phyloP scores from a whole-genome alignment of 2,329 filamentous ascomycete species.

The Tolypocladium endophyticum region DNA sequence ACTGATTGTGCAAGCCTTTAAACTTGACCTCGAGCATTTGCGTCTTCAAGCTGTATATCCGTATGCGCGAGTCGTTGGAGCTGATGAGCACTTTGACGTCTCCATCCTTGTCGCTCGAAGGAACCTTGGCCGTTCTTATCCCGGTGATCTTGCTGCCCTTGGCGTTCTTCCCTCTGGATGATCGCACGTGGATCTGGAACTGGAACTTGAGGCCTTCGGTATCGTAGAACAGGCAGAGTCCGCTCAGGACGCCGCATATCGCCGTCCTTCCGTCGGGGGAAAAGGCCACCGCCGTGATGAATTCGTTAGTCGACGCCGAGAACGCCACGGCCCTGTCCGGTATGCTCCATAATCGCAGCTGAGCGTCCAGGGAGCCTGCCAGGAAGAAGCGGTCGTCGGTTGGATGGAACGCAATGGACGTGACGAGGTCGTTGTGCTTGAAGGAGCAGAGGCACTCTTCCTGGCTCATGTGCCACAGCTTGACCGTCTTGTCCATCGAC shows the following conservation, averaged over 20 bases:
- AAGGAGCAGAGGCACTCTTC: conserved; percentile 85
- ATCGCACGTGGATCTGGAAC: conserved; percentile 86
- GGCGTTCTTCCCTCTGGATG: conserved; percentile 81
- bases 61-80: conserved; percentile 87
- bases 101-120: conserved; percentile 34
- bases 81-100: conserved; percentile 81
- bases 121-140: conserved; percentile 63
- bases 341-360: conserved; percentile 89
- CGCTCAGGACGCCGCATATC: conserved; percentile 79
- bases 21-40: conserved; percentile 83
- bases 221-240: conserved; percentile 81
- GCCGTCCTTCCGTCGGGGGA: conserved; percentile 83
- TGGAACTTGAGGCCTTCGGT: conserved; percentile 80
- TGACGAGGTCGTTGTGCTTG: conserved; percentile 90
- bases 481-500: conserved; percentile 96
- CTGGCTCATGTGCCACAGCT: conserved; percentile 83
- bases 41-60: conserved; percentile 80
- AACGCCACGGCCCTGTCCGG: conserved; percentile 91
- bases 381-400: conserved; percentile 94
- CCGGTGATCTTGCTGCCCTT: conserved; percentile 97
- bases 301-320: conserved; percentile 64
- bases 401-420: conserved; percentile 89
- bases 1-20: conserved; percentile 80
- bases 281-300: conserved; percentile 91
- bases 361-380: conserved; percentile 82